phyloP scores from a whole-genome alignment of 495 filamentous ascomycete genomes.

The Lasiosphaeria hispida region DNA sequence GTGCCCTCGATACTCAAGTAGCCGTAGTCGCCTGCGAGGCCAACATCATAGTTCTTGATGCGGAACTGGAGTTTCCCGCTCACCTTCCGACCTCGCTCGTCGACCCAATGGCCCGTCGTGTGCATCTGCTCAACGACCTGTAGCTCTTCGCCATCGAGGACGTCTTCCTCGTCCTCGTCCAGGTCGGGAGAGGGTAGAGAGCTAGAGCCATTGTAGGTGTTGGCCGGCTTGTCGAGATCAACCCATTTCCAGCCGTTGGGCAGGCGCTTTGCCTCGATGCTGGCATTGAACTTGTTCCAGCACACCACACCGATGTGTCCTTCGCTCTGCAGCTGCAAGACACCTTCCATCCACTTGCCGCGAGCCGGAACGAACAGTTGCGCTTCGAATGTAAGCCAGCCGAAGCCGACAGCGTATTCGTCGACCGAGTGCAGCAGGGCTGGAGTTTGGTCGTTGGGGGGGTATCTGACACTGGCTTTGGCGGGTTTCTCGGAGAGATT shows the following conservation, averaged over 20 bases:
- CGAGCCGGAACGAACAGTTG: constrained; percentile 44
- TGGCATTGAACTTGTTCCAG: constrained; percentile 51
- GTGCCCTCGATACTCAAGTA: constrained; percentile 50
- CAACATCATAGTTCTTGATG: constrained; percentile 51
- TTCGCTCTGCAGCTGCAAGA: constrained; percentile 46
- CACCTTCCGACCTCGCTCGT: constrained; percentile 36
- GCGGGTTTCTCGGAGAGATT: constrained; percentile 43
- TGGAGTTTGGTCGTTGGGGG: constrained; percentile 38
- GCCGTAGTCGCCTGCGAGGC: constrained; percentile 47
- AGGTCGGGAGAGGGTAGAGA: constrained; percentile 15
- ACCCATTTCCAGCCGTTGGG: constrained; percentile 48
- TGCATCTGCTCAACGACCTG: constrained; percentile 43
- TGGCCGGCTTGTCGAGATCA: constrained; percentile 33
- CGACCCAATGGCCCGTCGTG: constrained; percentile 50
- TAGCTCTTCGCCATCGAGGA: constrained; percentile 28
- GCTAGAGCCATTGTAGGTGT: constrained; percentile 4
- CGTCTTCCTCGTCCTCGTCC: constrained; percentile 21
- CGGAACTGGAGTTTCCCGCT: constrained; percentile 45
- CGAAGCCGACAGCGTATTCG: constrained; percentile 47
- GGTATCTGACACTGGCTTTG: constrained; percentile 29
- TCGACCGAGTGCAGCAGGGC: constrained; percentile 39
- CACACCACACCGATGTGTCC: constrained; percentile 51
- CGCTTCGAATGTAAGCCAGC: constrained; percentile 47
- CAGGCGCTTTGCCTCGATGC: constrained; percentile 45
- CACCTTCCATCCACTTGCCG: constrained; percentile 50